Evolutionary conservation across 352 stramenopile genomes (phyloP).

Genomic region (Pythium myriotylum): DNA sequence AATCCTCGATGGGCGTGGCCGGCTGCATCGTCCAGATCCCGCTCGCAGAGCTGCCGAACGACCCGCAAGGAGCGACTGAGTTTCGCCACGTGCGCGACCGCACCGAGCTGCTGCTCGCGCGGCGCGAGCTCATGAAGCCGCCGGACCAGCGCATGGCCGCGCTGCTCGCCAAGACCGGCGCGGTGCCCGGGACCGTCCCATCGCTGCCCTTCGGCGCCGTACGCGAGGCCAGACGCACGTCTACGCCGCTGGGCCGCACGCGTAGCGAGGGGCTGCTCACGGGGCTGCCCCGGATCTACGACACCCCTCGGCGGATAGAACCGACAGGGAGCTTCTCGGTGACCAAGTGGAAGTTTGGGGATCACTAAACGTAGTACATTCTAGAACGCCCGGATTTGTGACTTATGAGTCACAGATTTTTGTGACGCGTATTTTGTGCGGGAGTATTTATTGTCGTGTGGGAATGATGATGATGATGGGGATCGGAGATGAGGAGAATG

Average conservation of each 20-base stretch:
- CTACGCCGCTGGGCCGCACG: constrained; percentile 20
- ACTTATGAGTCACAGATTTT: too few relatives aligned
- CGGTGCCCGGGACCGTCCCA: constrained; percentile 23
- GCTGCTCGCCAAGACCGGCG: constrained; percentile 17
- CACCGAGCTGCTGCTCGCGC: constrained; percentile 50
- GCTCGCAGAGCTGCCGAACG: constrained; percentile 24
- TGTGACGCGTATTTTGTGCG: too few relatives aligned
- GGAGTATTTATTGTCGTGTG: too few relatives aligned
- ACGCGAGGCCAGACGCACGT: constrained; percentile 15
- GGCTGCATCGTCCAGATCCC: constrained; percentile 56
- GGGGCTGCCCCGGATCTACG: constrained; percentile 27
- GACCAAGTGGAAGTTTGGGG: constrained; percentile 36
- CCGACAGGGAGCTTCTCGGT: constrained; percentile 32
- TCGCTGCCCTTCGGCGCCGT: constrained; percentile 30
- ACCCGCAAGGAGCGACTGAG: constrained; percentile 42
- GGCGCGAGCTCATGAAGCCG: constrained; percentile 57
- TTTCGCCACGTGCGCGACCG: constrained; percentile 55
- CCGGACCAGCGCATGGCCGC: constrained; percentile 35
- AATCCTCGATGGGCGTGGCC: constrained; percentile 57
- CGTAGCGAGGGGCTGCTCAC: constrained; percentile 24
- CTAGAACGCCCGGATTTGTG: not conserved
- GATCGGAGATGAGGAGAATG: too few relatives aligned
- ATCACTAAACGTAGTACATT: constrained; percentile 16
- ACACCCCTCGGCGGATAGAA: constrained; percentile 29
- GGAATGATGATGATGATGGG: too few relatives aligned